These are phyloP conservation scores for Penicillium sp. DNA, from an alignment of 2,329 filamentous ascomycete species.

Conservation along the genomic window DNA sequence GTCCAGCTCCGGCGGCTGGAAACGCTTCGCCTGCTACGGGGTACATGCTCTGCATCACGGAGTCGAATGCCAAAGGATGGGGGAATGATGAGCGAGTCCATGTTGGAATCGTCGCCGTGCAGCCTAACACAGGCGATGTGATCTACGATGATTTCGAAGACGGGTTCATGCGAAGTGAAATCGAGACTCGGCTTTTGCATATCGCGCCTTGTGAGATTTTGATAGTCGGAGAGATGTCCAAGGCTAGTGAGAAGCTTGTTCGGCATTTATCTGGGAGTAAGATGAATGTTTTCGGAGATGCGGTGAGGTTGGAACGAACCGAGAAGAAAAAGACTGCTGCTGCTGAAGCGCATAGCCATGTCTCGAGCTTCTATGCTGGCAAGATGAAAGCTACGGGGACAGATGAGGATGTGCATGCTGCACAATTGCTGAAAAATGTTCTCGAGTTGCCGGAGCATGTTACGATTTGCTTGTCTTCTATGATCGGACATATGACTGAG, in stretches of 20 bases:
- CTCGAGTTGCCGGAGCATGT: slow-evolving; percentile 80
- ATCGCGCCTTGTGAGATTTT: slow-evolving; percentile 95
- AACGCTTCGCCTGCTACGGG: slow-evolving; percentile 63
- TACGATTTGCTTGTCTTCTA: slow-evolving; percentile 87
- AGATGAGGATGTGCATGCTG: slow-evolving; percentile 55
- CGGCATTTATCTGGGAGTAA: slow-evolving; percentile 85
- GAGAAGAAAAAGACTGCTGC: slow-evolving; percentile 76
- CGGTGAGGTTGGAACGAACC: slow-evolving; percentile 78
- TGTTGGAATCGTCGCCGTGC: slow-evolving; percentile 87
- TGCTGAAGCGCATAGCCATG: slow-evolving; percentile 80
- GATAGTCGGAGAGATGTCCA: slow-evolving; percentile 85
- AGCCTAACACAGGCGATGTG: slow-evolving; percentile 92
- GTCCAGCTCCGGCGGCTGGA: slow-evolving; percentile 55
- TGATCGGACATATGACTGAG: slow-evolving; percentile 90
- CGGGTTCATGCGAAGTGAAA: slow-evolving; percentile 93
- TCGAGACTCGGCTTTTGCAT: slow-evolving; percentile 91
- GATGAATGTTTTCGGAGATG: slow-evolving; percentile 89
- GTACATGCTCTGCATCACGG: slow-evolving; percentile 91
- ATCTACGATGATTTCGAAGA: slow-evolving; percentile 96
- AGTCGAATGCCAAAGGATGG: slow-evolving; percentile 72
- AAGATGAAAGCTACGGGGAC: slow-evolving; percentile 66
- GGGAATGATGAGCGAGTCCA: slow-evolving; percentile 92
- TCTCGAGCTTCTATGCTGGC: slow-evolving; percentile 87
- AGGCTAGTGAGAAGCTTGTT: slow-evolving; percentile 87
- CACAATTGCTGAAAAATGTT: slow-evolving; percentile 76